Evolutionary conservation across 331 rosid species (phyloP), one percentile per base, ranked within the genome.

Genomic region (Phaseolus coccineus): DNA sequence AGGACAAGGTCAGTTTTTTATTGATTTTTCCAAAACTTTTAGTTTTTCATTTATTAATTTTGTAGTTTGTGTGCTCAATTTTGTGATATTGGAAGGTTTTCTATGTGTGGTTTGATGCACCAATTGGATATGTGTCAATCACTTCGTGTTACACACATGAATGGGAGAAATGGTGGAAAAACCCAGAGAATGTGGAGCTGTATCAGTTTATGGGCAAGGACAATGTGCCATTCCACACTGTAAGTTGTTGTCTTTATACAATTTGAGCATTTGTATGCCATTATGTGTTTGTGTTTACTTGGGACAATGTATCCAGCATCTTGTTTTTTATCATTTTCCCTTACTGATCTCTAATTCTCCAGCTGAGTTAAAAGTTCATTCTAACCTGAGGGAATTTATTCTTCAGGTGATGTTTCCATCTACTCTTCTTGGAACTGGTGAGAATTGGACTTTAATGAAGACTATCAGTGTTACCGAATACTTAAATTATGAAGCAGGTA

Each of bases 121-220:
- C 99, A 5, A 95, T 95, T 72, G 99, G 99, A 52, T 93, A 95
- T 80, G 91, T 93, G 66, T 95, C 99, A 50, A 93, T 95, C 85
- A 93, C 98, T 61, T 80, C 95, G 61, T 89, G 99, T 87, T 95
- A 95, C 89, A 95, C 99, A 62, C 71, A 80, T 35, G 94, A 95
- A 25, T 93, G 99, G 99, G 99, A 95, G 87, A 87, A 89, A 81
- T 95, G 99, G 98, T 95, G 99, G 98, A 95, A 95, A 86, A 91
- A 91, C 81, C 98, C 97, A 0, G 89, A 95, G 81, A 87, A 95
- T 47, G 99, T 93, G 65, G 97, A 93, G 88, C 40, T 95, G 74
- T 95, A 87, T 85, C 99, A 93, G 77, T 95, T 95, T 83, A 95
- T 95, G 99, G 99, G 97, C 78, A 95, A 95, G 92, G 99, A 95